Conservation (phyloP, 2,329 filamentous ascomycete species). For the Colletotrichum echinochloae region DNA sequence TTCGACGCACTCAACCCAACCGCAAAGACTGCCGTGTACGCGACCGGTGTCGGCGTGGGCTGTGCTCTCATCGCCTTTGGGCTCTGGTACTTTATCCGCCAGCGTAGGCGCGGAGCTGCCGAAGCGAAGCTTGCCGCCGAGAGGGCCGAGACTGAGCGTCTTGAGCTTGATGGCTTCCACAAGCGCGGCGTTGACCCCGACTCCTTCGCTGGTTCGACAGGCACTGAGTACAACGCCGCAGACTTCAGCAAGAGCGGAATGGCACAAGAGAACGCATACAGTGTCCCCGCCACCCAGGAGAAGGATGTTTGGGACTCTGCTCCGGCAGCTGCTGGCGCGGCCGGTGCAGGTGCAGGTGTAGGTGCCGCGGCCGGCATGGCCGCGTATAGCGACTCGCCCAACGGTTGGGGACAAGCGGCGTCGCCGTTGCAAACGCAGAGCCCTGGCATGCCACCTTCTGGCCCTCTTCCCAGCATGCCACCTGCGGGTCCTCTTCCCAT, state of each 20-base stretch:
- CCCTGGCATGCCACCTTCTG: conserved; percentile 37
- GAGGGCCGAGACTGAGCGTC: conserved; percentile 59
- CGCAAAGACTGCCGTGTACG: conserved; percentile 67
- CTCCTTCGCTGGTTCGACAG: conserved; percentile 52
- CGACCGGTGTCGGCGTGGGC: conserved; percentile 58
- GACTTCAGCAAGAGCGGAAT: conserved; percentile 47
- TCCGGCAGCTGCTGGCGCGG: conserved; percentile 42
- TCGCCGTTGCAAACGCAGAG: conserved; percentile 38
- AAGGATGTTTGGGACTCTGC: conserved; percentile 44
- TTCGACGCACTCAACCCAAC: conserved; percentile 63
- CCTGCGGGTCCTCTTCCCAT: conserved; percentile 38
- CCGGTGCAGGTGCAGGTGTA: conserved; percentile 32
- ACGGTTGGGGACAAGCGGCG: conserved; percentile 16
- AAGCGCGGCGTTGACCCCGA: conserved; percentile 63
- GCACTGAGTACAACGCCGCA: conserved; percentile 53
- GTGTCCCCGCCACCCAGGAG: conserved; percentile 48
- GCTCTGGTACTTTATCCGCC: conserved; percentile 66
- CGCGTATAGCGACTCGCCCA: conserved; percentile 28
- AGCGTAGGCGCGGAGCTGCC: conserved; percentile 63
- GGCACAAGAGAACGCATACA: conserved; percentile 48
- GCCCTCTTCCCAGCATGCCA: conserved; percentile 38
- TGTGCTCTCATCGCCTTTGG: conserved; percentile 56
- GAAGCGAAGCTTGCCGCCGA: conserved; percentile 63
- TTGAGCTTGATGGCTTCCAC: conserved; percentile 64
- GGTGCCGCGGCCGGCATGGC: conserved; percentile 33